Evolutionary conservation across 805 yeast genomes (phyloP), one percentile per base, ranked within the genome.

Genomic region (Groenewaldozyma tartarivorans): DNA sequence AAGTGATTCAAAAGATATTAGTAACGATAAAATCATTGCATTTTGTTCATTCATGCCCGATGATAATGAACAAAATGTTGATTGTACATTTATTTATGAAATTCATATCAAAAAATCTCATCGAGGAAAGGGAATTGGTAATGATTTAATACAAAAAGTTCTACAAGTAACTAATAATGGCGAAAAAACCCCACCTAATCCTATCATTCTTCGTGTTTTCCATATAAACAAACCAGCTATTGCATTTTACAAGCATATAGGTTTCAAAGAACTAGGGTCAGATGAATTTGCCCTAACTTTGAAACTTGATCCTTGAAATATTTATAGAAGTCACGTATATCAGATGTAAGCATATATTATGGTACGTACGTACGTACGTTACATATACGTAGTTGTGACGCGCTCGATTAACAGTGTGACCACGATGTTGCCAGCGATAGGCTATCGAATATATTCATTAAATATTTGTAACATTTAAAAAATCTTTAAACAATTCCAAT

Each of bases 11-110:
- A 4, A 29, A 9, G 26, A 34, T 17, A 38, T 18, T 20, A 19
- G 22, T 26, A 4, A 24, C 17, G 22, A 15, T n/a, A 22, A 31
- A 11, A 31, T 13, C 6, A 31, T 31, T 11, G n/a, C 34, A 31
- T 13, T 31, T 17, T 16, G 34, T n/a, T 16, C 24, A 17, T 55
- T 7, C 34, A 39, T 1, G 57, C 48, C 41, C 30, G 54, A 53
- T 31, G 38, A 15, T 5, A 41, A 50, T 15, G 48, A 30, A 7
- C 38, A 22, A 13, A 44, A 41, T 20, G 20, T 20, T 20, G 33
- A 35, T 13, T 43, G 44, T n/a, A 33, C 48, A 5, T 57, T 49
- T 36, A 41, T 57, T 20, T 57, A 54, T 38, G 61, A 57, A 44
- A 39, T 57, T 29, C 61, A 57, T 35, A 55, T 54, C 20, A 29